These are phyloP conservation scores for Viola odorata DNA, from an alignment of 345 rosid species.

Conservation along the genomic window DNA sequence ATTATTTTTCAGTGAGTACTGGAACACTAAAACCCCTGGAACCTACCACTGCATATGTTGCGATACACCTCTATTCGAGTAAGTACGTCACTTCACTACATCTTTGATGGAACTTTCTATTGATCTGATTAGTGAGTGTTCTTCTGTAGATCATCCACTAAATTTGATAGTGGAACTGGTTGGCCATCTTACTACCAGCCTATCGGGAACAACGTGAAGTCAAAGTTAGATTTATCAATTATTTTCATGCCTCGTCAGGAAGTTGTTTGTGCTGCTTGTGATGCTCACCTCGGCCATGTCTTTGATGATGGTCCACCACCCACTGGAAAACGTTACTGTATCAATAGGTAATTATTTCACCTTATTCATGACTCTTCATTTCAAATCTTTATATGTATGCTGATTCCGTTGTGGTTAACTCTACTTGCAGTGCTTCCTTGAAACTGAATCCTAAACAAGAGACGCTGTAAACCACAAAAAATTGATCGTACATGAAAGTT, in stretches of 20 bases:
- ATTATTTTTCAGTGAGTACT: constrained; percentile 53
- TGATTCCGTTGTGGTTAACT: background rate
- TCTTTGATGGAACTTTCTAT: background rate
- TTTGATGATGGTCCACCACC: constrained; percentile 88
- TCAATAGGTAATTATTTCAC: constrained; percentile 55
- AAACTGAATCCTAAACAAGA: constrained; percentile 35
- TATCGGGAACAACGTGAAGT: constrained; percentile 56
- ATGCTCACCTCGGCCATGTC: constrained; percentile 87
- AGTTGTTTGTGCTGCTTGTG: constrained; percentile 58
- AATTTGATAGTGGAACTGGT: constrained; percentile 96
- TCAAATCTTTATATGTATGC: background rate
- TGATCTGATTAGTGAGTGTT: constrained; percentile 5
- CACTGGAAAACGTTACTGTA: constrained; percentile 77
- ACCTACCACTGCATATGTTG: constrained; percentile 87
- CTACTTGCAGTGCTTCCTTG: constrained; percentile 40
- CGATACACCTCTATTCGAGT: constrained; percentile 75
- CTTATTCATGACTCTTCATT: background rate
- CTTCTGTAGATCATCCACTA: constrained; percentile 64
- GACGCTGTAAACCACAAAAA: background rate
- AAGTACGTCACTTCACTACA: constrained; percentile 13
- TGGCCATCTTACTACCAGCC: constrained; percentile 93
- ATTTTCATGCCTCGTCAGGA: constrained; percentile 93
- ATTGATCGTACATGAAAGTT: background rate
- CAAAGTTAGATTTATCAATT: constrained; percentile 64
- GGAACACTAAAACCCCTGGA: constrained; percentile 77